phyloP scores from a whole-genome alignment of 2,329 filamentous ascomycete genomes.

The Eutypa lata region DNA sequence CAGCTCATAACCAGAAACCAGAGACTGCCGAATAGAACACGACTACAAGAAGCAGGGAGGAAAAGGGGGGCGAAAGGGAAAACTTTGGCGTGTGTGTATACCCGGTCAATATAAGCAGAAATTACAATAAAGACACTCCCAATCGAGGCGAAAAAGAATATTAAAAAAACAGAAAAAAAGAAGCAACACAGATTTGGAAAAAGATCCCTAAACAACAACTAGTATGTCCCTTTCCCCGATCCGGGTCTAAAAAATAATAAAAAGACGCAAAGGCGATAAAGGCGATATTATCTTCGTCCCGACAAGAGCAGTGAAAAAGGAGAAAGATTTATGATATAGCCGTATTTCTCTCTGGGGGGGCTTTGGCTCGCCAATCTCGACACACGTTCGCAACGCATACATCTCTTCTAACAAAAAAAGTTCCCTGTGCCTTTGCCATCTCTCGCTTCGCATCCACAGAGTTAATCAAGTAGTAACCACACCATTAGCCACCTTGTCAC shows the following conservation, averaged over 20 bases:
- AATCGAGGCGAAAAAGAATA: background rate
- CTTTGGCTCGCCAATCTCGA: slow-evolving; percentile 33
- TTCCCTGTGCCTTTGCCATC: slow-evolving; percentile 19
- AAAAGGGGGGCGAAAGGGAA: too few relatives aligned
- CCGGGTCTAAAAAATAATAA: background rate
- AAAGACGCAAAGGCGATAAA: background rate
- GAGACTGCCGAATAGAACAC: too few relatives aligned
- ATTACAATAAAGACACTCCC: background rate
- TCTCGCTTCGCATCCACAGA: slow-evolving; percentile 18
- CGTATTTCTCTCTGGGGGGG: slow-evolving; percentile 31
- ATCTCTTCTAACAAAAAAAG: slow-evolving; percentile 20
- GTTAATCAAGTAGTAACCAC: slow-evolving; percentile 14
- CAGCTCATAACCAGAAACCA: too few relatives aligned
- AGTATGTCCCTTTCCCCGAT: background rate
- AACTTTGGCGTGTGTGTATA: background rate
- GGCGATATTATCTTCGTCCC: too few relatives aligned
- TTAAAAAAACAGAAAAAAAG: background rate
- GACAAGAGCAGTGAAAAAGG: slow-evolving; percentile 37
- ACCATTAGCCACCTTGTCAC: slow-evolving; percentile 14
- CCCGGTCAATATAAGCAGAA: background rate
- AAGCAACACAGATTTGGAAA: background rate
- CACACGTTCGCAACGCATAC: slow-evolving; percentile 32
- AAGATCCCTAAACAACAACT: background rate
- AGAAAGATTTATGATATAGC: slow-evolving; percentile 48
- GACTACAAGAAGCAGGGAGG: background rate